Evolutionary conservation across 2,329 filamentous ascomycete species (phyloP), one percentile per base, ranked within the genome.

Genomic region (Kalaharituber pfeilii): DNA sequence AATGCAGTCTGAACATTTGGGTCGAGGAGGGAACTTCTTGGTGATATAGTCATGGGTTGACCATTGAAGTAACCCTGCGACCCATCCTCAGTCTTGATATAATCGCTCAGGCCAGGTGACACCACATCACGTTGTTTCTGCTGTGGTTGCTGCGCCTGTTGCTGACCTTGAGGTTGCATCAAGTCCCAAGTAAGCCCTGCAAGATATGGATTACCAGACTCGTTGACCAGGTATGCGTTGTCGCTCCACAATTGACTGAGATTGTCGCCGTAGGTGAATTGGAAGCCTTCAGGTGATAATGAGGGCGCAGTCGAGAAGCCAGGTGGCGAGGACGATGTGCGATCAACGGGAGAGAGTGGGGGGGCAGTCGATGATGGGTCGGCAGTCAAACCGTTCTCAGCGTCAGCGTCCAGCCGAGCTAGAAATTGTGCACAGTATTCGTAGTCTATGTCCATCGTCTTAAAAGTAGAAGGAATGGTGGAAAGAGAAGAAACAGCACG

Each of bases 341-440:
- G 18, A 28, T 42, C 27, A 39, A 26, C 22, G 22, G 50, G 33
- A 4, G 28, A 44, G 13, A 33, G 4, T 7, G 20, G 24, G 29
- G 50, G 20, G 20, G 26, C 13, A 15, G 28, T 7, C n/a, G 22
- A 26, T n/a, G 50, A n/a, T 39, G 18, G n/a, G 29, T 22, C 42
- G 15, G 42, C 42, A 47, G 33, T 44, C 15, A 52, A 29, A 15
- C 53, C 50, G 27, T 52, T 51, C 33, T 54, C 50, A 24, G 56
- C 45, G 56, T 61, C 58, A 56, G 51, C 53, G 50, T 62, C 60
- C 42, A 62, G 57, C 39, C 59, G 57, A 29, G 60, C 59, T 45
- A 62, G 59, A 53, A 60, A 58, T 52, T 61, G 59, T 44, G 57
- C 52, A 36, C 59, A 62, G 42, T 51, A 52, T 39, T 61, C 57